Percentiles rank a stretch among this genome's conserved stretches.
phyloP scores from a whole-genome alignment of 306 rosid genomes.

The Parietaria judaica region DNA sequence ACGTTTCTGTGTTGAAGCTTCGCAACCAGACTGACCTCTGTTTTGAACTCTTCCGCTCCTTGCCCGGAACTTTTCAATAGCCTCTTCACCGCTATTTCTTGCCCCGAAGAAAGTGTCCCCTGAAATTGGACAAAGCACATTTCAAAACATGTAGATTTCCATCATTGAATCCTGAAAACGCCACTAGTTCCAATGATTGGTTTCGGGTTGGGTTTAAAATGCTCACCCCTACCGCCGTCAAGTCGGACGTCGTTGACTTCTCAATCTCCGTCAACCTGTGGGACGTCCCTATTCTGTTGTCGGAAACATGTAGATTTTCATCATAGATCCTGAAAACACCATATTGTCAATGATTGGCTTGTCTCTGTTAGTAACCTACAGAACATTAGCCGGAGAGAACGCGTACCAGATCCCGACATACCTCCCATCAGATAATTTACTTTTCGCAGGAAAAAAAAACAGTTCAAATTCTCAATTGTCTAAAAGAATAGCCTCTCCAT shows the following conservation, averaged over 20 bases:
- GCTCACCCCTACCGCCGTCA: conserved; percentile 21
- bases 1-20: conserved; percentile 70
- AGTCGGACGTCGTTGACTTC: neutral
- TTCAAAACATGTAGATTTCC: conserved; percentile 14
- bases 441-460: conserved; percentile 29
- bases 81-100: conserved; percentile 60
- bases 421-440: neutral
- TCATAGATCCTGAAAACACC: conserved; percentile 10
- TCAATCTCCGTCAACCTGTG: conserved; percentile 7
- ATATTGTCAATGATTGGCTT: neutral
- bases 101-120: conserved; percentile 50
- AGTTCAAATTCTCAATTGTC: conserved; percentile 17
- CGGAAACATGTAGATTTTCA: conserved; percentile 20
- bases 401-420: conserved; percentile 43
- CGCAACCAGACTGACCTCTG: conserved; percentile 62
- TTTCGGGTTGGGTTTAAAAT: conserved; percentile 42
- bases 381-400: conserved; percentile 6
- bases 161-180: too few relatives aligned
- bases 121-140: neutral
- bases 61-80: conserved; percentile 58
- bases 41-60: conserved; percentile 59
- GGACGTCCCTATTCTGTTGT: too few relatives aligned
- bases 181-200: too few relatives aligned
- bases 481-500: conserved; percentile 26
- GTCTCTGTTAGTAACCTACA: conserved; percentile 47